phyloP scores from a whole-genome alignment of 345 rosid genomes.

The Hibiscus tridactylites region DNA sequence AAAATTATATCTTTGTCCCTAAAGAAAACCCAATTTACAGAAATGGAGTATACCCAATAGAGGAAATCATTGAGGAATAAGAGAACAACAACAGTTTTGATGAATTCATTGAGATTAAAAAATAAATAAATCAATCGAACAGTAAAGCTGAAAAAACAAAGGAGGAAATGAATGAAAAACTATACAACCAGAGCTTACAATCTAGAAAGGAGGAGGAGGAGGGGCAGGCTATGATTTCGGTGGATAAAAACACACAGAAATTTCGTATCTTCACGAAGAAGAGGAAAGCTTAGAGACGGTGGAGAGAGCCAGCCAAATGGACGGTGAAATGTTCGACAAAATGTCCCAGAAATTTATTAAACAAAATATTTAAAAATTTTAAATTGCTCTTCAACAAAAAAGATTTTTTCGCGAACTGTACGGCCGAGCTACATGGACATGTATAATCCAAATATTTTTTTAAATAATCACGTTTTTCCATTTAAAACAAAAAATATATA shows the following conservation, averaged over 20 bases:
- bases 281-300: not conserved
- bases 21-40: not conserved
- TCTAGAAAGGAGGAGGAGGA: conserved; percentile 20
- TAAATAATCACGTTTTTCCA: no score
- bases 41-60: conserved; percentile 12
- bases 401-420: no score
- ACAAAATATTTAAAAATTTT: no score
- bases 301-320: not conserved
- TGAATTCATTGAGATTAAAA: not conserved
- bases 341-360: not conserved
- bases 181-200: conserved; percentile 6
- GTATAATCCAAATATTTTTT: no score
- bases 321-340: not conserved
- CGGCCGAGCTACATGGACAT: no score
- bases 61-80: conserved; percentile 4
- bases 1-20: not conserved
- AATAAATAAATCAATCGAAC: not conserved
- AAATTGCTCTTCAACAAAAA: no score
- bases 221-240: conserved; percentile 47
- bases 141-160: not conserved
- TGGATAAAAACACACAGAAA: conserved; percentile 25
- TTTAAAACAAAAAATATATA: no score
- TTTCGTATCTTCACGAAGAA: not conserved
- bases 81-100: not conserved
- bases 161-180: not conserved